Conservation (phyloP, 805 yeast species). For the Barnettozyma vustinii region DNA sequence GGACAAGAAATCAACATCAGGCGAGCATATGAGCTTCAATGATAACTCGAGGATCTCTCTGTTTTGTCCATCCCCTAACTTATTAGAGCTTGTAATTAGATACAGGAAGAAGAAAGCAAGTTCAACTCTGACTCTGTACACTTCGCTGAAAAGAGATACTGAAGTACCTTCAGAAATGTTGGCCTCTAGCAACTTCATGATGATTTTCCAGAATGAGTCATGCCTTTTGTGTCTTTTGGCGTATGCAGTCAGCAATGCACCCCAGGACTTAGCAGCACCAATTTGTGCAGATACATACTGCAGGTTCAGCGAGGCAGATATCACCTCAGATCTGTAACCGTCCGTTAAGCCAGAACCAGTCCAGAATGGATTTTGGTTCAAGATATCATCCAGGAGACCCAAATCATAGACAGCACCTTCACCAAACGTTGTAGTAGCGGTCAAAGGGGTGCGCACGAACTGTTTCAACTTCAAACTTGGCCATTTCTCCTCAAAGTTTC, state of each 20-base stretch:
- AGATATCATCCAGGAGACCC: constrained; percentile 54
- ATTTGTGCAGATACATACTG: constrained; percentile 65
- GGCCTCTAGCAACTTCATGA: constrained; percentile 44
- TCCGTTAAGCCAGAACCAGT: constrained; percentile 17
- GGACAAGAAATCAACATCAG: constrained; percentile 42
- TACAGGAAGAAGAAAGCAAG: constrained; percentile 45
- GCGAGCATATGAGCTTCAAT: constrained; percentile 42
- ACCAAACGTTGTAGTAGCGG: constrained; percentile 45
- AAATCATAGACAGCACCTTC: constrained; percentile 52
- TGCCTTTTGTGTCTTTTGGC: constrained; percentile 37
- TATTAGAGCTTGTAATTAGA: constrained; percentile 11
- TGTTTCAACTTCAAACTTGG: constrained; percentile 41
- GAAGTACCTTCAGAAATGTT: constrained; percentile 49
- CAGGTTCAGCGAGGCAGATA: constrained; percentile 54
- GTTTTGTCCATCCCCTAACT: constrained; percentile 15
- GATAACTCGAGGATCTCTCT: constrained; percentile 26
- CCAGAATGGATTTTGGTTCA: constrained; percentile 44
- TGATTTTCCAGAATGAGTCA: constrained; percentile 33
- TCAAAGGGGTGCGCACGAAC: constrained; percentile 44
- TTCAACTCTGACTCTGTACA: constrained; percentile 61
- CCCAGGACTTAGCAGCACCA: constrained; percentile 67
- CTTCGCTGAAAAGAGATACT: constrained; percentile 40
- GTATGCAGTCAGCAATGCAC: constrained; percentile 67
- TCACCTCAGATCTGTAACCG: constrained; percentile 44
- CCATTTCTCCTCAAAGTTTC: constrained; percentile 44